Percentiles rank a stretch among this genome's conserved stretches.
Conservation (phyloP, 371 early-diverging fungal species). For the Mucor velutinosus region DNA sequence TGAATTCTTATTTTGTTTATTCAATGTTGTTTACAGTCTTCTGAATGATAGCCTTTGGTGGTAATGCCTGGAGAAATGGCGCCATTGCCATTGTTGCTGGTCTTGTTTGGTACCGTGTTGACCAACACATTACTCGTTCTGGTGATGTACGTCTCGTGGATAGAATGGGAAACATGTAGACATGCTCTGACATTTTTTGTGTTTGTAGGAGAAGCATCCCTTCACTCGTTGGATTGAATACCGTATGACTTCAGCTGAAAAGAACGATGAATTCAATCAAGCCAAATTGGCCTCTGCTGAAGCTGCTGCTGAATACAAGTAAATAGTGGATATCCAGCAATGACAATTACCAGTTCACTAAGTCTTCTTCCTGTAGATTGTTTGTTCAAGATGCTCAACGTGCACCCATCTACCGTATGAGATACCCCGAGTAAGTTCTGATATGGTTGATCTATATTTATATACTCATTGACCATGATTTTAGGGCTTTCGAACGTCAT, state of each 20-base stretch:
- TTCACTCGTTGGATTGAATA: conserved; percentile 51
- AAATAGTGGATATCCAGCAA: background rate
- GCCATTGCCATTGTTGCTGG: conserved; percentile 42
- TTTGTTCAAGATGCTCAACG: conserved; percentile 50
- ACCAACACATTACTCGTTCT: conserved; percentile 33
- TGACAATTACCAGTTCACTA: background rate
- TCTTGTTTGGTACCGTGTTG: conserved; percentile 44
- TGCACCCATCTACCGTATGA: conserved; percentile 48
- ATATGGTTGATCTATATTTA: background rate
- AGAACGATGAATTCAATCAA: conserved; percentile 35
- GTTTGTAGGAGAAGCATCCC: conserved; percentile 44
- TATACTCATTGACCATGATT: background rate
- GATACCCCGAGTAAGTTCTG: conserved; percentile 51
- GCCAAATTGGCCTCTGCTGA: conserved; percentile 33
- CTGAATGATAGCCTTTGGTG: conserved; percentile 32
- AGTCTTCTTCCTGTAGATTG: conserved; percentile 22
- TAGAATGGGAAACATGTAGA: background rate
- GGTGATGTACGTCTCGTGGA: conserved; percentile 23
- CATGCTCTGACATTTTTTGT: background rate
- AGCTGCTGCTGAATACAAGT: conserved; percentile 49
- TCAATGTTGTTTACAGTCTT: background rate
- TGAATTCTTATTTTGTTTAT: background rate
- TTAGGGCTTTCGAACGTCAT: conserved; percentile 45
- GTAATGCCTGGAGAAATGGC: conserved; percentile 48
- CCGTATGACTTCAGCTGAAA: conserved; percentile 38